Conservation (phyloP, 257 asterid species). For the Paulownia fortunei region DNA sequence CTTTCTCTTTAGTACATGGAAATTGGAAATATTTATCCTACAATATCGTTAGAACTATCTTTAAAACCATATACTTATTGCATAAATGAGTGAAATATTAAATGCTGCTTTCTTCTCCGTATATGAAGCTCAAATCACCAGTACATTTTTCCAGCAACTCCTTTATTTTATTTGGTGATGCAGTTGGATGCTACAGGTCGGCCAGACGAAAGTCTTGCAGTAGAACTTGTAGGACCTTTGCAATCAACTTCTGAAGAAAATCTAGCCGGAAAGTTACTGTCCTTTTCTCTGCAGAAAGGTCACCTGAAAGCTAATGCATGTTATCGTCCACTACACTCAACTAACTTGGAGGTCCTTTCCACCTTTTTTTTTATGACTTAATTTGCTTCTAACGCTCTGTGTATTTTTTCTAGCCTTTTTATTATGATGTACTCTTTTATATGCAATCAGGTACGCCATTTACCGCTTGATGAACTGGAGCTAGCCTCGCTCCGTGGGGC, state of each 20-base stretch:
- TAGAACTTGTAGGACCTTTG: constrained; percentile 90
- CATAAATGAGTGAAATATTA: background rate
- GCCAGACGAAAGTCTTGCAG: constrained; percentile 93
- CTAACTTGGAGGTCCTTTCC: constrained; percentile 84
- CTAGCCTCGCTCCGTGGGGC: constrained; percentile 97
- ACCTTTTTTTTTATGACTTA: constrained; percentile 17
- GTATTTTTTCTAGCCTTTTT: background rate
- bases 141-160: background rate
- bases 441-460: constrained; percentile 79
- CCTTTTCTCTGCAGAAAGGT: constrained; percentile 95
- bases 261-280: constrained; percentile 71
- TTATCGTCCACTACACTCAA: constrained; percentile 84
- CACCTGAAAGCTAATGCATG: constrained; percentile 88
- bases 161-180: constrained; percentile 41
- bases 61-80: background rate
- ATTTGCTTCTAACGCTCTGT: constrained; percentile 19
- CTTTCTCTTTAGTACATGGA: constrained; percentile 8
- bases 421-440: constrained; percentile 28
- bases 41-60: constrained; percentile 7
- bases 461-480: constrained; percentile 98
- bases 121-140: constrained; percentile 14
- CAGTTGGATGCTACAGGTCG: constrained; percentile 98
- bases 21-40: background rate
- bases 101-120: constrained; percentile 26
- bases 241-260: constrained; percentile 85